Conservation (phyloP, 148 eudicot genomes). For the Polygonum maritimum region DNA sequence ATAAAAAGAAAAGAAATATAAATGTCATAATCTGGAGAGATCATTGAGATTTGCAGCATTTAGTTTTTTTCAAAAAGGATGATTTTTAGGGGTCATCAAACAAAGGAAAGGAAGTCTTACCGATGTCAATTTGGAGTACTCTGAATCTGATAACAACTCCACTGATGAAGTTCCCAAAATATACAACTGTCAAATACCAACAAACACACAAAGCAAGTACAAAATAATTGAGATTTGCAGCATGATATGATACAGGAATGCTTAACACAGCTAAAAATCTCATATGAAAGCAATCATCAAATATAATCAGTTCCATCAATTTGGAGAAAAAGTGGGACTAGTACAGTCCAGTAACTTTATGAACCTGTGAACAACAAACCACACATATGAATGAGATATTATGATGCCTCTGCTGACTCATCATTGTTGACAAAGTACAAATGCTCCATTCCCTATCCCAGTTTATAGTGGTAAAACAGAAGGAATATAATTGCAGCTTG, state of each 20-base stretch:
- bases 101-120: constrained; percentile 37
- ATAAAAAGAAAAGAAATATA: not conserved
- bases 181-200: constrained; percentile 52
- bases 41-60: no score
- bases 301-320: not conserved
- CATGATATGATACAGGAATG: not conserved
- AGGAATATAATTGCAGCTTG: not conserved
- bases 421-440: not conserved
- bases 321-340: not conserved
- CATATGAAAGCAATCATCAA: not conserved
- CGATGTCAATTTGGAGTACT: constrained; percentile 95
- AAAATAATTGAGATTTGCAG: not conserved
- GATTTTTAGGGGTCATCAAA: not conserved
- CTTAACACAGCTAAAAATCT: not conserved
- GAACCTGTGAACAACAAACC: not conserved
- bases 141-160: constrained; percentile 80
- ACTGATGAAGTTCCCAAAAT: constrained; percentile 81
- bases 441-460: not conserved
- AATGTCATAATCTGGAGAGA: not conserved
- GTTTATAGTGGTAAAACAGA: not conserved
- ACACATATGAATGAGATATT: not conserved
- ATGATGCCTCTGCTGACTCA: not conserved
- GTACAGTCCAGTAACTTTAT: not conserved
- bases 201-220: not conserved
- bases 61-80: no score